Evolutionary conservation across 2,329 filamentous ascomycete genomes (phyloP).

Genomic region (Phialophora tarda): DNA sequence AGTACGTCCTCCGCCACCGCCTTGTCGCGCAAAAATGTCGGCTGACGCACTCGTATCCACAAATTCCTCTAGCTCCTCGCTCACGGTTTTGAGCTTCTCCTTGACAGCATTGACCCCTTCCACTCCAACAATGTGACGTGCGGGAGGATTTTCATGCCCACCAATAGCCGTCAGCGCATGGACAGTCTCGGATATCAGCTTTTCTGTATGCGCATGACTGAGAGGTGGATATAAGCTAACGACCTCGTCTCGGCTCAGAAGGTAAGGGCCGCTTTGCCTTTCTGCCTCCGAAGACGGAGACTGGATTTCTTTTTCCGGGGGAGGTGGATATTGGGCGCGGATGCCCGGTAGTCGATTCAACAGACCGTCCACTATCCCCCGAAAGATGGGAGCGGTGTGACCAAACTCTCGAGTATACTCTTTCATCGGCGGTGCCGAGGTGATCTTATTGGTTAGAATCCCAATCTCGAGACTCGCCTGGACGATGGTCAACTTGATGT

Average conservation of each 20-base stretch:
- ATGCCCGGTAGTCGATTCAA: constrained; percentile 76
- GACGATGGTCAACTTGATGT: constrained; percentile 93
- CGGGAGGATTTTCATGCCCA: constrained; percentile 93
- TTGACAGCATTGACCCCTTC: constrained; percentile 88
- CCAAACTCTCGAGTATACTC: constrained; percentile 68
- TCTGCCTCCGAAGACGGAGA: constrained; percentile 38
- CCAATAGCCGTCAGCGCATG: constrained; percentile 90
- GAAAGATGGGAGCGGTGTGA: constrained; percentile 78
- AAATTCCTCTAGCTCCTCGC: constrained; percentile 95
- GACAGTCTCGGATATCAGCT: constrained; percentile 84
- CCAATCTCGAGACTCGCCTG: constrained; percentile 94
- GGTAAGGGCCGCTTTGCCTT: constrained; percentile 37
- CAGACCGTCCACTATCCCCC: constrained; percentile 80
- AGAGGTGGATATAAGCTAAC: constrained; percentile 77
- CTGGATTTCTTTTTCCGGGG: constrained; percentile 36
- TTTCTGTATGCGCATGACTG: constrained; percentile 69
- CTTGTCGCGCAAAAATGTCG: constrained; percentile 54
- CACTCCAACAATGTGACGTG: constrained; percentile 88
- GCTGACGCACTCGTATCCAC: constrained; percentile 86
- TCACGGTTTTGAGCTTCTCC: constrained; percentile 95
- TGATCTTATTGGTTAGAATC: constrained; percentile 83
- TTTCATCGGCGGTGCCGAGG: constrained; percentile 77
- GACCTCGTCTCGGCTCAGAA: constrained; percentile 48
- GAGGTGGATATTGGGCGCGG: constrained; percentile 47
- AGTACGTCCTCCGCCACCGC: constrained; percentile 16